Conservation (phyloP, 2,329 filamentous ascomycete genomes). For the Fusarium chuoi region DNA sequence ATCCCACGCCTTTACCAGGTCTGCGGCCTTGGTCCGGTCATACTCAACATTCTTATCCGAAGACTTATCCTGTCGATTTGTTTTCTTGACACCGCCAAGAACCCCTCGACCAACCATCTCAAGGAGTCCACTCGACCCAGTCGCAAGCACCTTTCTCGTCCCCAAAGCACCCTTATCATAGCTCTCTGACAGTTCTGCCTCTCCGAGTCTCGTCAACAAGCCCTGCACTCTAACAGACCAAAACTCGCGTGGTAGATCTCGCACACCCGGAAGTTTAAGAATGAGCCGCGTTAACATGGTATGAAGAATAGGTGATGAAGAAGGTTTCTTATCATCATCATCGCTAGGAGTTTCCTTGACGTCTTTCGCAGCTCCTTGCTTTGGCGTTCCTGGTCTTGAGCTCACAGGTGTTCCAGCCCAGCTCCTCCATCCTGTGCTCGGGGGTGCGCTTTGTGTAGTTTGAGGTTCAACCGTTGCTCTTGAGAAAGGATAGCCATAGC, state of each 20-base stretch:
- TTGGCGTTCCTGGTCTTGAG: constrained; percentile 44
- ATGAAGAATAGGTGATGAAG: constrained; percentile 74
- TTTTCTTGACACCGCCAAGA: constrained; percentile 63
- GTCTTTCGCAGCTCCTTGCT: constrained; percentile 34
- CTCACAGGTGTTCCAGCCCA: constrained; percentile 39
- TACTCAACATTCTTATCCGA: constrained; percentile 54
- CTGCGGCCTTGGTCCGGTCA: constrained; percentile 66
- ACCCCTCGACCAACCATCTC: constrained; percentile 75
- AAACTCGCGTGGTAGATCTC: constrained; percentile 70
- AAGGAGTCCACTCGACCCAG: constrained; percentile 74
- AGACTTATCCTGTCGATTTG: constrained; percentile 1
- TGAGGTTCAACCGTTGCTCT: constrained; percentile 29
- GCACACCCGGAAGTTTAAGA: constrained; percentile 73
- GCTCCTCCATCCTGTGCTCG: constrained; percentile 31
- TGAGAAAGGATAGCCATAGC: constrained; percentile 77
- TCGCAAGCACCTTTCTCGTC: constrained; percentile 78
- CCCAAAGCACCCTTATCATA: constrained; percentile 83
- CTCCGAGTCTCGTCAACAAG: constrained; percentile 69
- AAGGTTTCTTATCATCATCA: constrained; percentile 45
- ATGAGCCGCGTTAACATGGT: constrained; percentile 72
- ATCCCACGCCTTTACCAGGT: constrained; percentile 72
- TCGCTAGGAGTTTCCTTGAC: constrained; percentile 7
- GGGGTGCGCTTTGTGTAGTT: constrained; percentile 10
- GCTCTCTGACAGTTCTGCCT: constrained; percentile 79
- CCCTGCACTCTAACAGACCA: constrained; percentile 71